A percentile compares a stretch with the other conserved stretches of the same genome.
Evolutionary conservation across 208 protist genomes (phyloP).

Genomic region (Sergeia podlipaevii): DNA sequence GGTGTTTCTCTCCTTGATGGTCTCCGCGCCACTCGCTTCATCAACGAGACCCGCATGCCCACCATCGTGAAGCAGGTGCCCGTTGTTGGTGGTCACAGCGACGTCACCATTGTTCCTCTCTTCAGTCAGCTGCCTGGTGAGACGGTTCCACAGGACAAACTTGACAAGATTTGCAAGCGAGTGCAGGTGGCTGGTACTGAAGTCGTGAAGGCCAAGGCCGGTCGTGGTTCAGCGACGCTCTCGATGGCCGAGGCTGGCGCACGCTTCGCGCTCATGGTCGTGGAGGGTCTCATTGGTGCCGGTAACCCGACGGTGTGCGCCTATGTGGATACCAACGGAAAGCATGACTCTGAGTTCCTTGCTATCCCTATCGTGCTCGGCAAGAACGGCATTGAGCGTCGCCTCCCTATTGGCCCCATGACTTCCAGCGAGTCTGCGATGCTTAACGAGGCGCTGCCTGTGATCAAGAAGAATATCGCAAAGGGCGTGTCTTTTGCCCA

Average conservation of each 20-base stretch:
- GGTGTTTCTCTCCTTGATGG: slow-evolving; percentile 94
- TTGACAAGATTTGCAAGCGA: slow-evolving; percentile 76
- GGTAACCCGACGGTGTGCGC: slow-evolving; percentile 64
- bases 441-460: slow-evolving; percentile 19
- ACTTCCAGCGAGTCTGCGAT: slow-evolving; percentile 32
- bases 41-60: slow-evolving; percentile 73
- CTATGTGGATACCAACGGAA: slow-evolving; percentile 81
- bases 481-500: slow-evolving; percentile 67
- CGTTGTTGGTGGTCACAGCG: slow-evolving; percentile 96
- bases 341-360: slow-evolving; percentile 60
- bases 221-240: slow-evolving; percentile 94
- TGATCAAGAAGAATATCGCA: slow-evolving; percentile 77
- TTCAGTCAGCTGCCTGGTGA: slow-evolving; percentile 71
- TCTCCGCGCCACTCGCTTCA: slow-evolving; percentile 90
- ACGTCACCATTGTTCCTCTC: slow-evolving; percentile 93
- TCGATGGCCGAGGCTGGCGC: slow-evolving; percentile 95
- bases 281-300: slow-evolving; percentile 62
- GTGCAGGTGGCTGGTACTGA: slow-evolving; percentile 94
- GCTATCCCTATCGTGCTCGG: slow-evolving; percentile 76
- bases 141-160: slow-evolving; percentile 30
- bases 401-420: slow-evolving; percentile 72
- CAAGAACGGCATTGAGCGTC: slow-evolving; percentile 65
- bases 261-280: slow-evolving; percentile 70
- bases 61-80: slow-evolving; percentile 49
- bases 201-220: slow-evolving; percentile 96